These are phyloP conservation scores for Sphenostylis stenocarpa DNA, from an alignment of 306 rosid genomes.

Conservation along the genomic window DNA sequence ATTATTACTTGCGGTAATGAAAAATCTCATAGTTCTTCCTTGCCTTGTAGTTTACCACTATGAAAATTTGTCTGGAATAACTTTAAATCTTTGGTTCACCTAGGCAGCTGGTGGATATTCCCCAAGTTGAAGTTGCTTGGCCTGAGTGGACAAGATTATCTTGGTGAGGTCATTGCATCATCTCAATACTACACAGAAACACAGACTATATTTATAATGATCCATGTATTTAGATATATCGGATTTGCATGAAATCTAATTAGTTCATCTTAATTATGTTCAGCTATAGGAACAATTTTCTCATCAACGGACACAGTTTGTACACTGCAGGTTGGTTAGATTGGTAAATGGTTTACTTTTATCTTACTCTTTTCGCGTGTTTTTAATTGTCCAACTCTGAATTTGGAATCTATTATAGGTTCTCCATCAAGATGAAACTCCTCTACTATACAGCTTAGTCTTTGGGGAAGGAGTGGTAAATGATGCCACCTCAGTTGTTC, in stretches of 20 bases:
- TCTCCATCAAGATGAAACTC: constrained; percentile 89
- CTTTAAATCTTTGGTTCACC: constrained; percentile 33
- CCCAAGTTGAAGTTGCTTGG: constrained; percentile 74
- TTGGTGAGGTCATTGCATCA: constrained; percentile 61
- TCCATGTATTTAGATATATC: background rate
- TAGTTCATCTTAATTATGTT: constrained; percentile 33
- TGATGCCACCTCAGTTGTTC: constrained; percentile 93
- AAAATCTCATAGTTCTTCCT: constrained; percentile 1
- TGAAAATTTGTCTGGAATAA: background rate
- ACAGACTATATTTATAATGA: background rate
- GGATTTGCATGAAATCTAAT: constrained; percentile 16
- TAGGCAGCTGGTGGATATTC: constrained; percentile 86
- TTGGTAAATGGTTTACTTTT: constrained; percentile 30
- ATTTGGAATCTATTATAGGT: constrained; percentile 50
- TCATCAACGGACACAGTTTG: constrained; percentile 93
- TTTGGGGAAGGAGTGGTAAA: constrained; percentile 97
- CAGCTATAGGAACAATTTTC: constrained; percentile 89
- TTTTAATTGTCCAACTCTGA: constrained; percentile 10
- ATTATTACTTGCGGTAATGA: constrained; percentile 63
- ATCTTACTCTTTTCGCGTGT: constrained; percentile 12
- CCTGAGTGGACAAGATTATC: constrained; percentile 58
- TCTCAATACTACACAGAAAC: background rate
- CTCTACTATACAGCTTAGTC: constrained; percentile 83
- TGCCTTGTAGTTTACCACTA: background rate
- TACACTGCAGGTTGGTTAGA: constrained; percentile 80